A percentile compares a stretch with the other conserved stretches of the same genome.
Evolutionary conservation across 768 basidiomycete genomes (phyloP).

Genomic region (Coprinopsis sp.): DNA sequence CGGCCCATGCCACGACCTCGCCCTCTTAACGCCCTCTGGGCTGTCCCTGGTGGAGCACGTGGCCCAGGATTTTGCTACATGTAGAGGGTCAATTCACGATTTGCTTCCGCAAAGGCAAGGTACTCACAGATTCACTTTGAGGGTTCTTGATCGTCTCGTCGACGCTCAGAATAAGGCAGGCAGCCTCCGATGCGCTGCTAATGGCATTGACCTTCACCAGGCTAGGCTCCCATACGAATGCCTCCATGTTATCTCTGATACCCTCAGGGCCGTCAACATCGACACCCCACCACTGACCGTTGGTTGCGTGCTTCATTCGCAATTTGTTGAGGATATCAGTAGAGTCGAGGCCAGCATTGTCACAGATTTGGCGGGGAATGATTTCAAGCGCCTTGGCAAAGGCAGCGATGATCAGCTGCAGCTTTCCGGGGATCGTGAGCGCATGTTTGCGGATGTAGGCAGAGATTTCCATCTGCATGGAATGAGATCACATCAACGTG

Average conservation of each 20-base stretch:
- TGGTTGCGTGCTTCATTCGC: slow-evolving; percentile 90
- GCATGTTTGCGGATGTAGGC: slow-evolving; percentile 91
- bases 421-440: slow-evolving; percentile 90
- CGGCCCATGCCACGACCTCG: slow-evolving; percentile 80
- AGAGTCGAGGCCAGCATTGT: slow-evolving; percentile 96
- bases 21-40: slow-evolving; percentile 80
- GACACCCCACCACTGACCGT: slow-evolving; percentile 88
- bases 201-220: slow-evolving; percentile 95
- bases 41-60: slow-evolving; percentile 85
- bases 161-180: slow-evolving; percentile 90
- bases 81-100: slow-evolving; percentile 17
- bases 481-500: slow-evolving; percentile 1
- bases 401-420: slow-evolving; percentile 89
- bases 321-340: slow-evolving; percentile 97
- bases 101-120: not conserved
- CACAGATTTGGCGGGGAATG: slow-evolving; percentile 97
- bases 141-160: slow-evolving; percentile 98
- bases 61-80: slow-evolving; percentile 77
- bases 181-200: slow-evolving; percentile 92
- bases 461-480: slow-evolving; percentile 87
- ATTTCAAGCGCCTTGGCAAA: slow-evolving; percentile 97
- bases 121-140: slow-evolving; percentile 81
- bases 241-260: slow-evolving; percentile 93
- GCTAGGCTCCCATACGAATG: slow-evolving; percentile 98
- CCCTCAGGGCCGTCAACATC: slow-evolving; percentile 88